Conservation (phyloP, 2,329 filamentous ascomycete species). For the Xylariaceae sp. region DNA sequence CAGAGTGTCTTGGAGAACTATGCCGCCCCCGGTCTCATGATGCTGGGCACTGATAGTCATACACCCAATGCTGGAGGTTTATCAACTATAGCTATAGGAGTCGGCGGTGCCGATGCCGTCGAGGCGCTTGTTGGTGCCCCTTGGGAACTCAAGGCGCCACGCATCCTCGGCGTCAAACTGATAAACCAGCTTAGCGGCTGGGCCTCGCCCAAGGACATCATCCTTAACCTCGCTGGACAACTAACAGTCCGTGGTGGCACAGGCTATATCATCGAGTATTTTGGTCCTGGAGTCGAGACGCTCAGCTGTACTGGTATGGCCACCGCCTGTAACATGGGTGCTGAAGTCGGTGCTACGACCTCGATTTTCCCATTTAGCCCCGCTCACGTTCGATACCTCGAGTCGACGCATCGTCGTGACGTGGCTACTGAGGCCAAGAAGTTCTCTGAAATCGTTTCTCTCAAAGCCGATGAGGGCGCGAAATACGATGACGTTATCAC, state of each 20-base stretch:
- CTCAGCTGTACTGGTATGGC: conserved; percentile 92
- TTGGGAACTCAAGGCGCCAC: conserved; percentile 96
- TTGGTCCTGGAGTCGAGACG: conserved; percentile 82
- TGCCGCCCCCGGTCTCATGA: conserved; percentile 94
- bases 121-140: conserved; percentile 94
- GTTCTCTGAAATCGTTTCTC: conserved; percentile 51
- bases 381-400: conserved; percentile 79
- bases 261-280: conserved; percentile 91
- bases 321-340: conserved; percentile 85
- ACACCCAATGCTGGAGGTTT: conserved; percentile 96
- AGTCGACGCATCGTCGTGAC: conserved; percentile 72
- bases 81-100: conserved; percentile 90
- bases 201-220: conserved; percentile 94
- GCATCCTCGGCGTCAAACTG: conserved; percentile 79
- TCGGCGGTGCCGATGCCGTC: conserved; percentile 94
- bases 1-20: conserved; percentile 99
- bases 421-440: conserved; percentile 64
- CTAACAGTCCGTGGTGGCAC: conserved; percentile 93
- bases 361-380: conserved; percentile 91
- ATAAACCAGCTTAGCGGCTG: conserved; percentile 82
- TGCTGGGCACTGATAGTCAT: conserved; percentile 96
- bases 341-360: conserved; percentile 91
- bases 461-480: conserved; percentile 75
- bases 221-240: conserved; percentile 81
- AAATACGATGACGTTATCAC: conserved; percentile 88